phyloP scores from a whole-genome alignment of 73 alveolate genomes.

The Loxodes magnus region DNA sequence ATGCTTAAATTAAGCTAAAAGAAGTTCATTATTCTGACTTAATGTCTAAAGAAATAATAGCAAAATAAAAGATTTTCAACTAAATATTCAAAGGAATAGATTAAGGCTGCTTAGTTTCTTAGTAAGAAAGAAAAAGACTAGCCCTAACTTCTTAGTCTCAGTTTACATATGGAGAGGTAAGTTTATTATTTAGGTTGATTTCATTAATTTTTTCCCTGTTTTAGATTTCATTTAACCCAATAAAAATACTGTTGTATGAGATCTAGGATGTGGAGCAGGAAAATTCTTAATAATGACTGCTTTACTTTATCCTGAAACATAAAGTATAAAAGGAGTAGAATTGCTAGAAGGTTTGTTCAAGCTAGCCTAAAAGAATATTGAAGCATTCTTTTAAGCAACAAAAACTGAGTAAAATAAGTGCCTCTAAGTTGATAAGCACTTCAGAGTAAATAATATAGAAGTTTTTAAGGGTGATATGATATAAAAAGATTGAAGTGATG shows the following conservation, averaged over 20 bases:
- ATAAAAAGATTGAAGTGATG: slow-evolving; percentile 26
- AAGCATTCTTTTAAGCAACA: too few relatives aligned
- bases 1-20: background rate
- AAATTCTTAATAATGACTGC: slow-evolving; percentile 21
- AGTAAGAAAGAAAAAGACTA: slow-evolving; percentile 29
- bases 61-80: background rate
- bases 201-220: slow-evolving; percentile 18
- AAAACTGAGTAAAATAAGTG: too few relatives aligned
- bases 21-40: background rate
- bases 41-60: background rate
- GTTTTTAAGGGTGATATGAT: slow-evolving; percentile 26
- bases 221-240: slow-evolving; percentile 16
- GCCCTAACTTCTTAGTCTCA: slow-evolving; percentile 18
- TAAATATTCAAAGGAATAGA: slow-evolving; percentile 6
- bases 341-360: slow-evolving; percentile 11
- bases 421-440: too few relatives aligned
- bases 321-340: slow-evolving; percentile 24
- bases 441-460: slow-evolving; percentile 5
- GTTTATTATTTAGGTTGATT: too few relatives aligned
- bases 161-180: slow-evolving; percentile 54
- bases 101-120: slow-evolving; percentile 13
- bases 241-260: slow-evolving; percentile 35
- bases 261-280: slow-evolving; percentile 46
- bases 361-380: background rate
- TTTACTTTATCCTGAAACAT: slow-evolving; percentile 13